Evolutionary conservation across 1,284 basidiomycete species (phyloP).

Genomic region (Flammula alnicola): DNA sequence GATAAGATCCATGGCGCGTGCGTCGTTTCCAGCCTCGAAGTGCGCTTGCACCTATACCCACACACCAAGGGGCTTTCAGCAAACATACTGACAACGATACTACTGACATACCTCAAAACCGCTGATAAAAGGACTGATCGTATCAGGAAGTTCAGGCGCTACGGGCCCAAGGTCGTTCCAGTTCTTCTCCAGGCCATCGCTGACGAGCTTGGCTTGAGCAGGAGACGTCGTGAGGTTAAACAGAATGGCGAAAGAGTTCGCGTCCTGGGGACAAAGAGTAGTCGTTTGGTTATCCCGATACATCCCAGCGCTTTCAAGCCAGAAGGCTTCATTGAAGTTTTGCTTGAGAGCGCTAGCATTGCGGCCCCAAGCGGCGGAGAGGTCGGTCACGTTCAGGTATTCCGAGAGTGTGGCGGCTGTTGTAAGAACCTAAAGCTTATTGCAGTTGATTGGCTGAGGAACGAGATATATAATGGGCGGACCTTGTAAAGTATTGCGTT

Average conservation of each 20-base stretch:
- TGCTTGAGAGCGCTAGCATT: constrained; percentile 47
- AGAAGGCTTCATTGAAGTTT: constrained; percentile 47
- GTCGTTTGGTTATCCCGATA: constrained; percentile 53
- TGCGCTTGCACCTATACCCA: constrained; percentile 48
- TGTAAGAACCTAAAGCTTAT: constrained; percentile 43
- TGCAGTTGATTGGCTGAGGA: neutral
- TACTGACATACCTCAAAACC: constrained; percentile 49
- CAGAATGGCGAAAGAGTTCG: constrained; percentile 50
- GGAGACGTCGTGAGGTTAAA: constrained; percentile 45
- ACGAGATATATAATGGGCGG: neutral
- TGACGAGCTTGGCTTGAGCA: constrained; percentile 38
- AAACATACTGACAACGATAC: neutral
- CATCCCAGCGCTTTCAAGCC: constrained; percentile 45
- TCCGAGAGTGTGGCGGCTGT: constrained; percentile 47
- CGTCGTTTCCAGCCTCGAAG: constrained; percentile 48
- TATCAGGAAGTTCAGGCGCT: constrained; percentile 51
- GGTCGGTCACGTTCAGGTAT: constrained; percentile 36
- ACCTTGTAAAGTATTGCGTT: constrained; percentile 53
- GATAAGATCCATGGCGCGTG: constrained; percentile 47
- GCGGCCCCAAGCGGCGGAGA: constrained; percentile 35
- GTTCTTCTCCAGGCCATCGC: constrained; percentile 44
- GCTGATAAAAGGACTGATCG: constrained; percentile 52
- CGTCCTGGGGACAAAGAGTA: constrained; percentile 50
- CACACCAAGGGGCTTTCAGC: neutral
- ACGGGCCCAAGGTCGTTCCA: constrained; percentile 50